These are phyloP conservation scores for Rubia tinctorum DNA, from an alignment of 305 asterid species.

Conservation along the genomic window DNA sequence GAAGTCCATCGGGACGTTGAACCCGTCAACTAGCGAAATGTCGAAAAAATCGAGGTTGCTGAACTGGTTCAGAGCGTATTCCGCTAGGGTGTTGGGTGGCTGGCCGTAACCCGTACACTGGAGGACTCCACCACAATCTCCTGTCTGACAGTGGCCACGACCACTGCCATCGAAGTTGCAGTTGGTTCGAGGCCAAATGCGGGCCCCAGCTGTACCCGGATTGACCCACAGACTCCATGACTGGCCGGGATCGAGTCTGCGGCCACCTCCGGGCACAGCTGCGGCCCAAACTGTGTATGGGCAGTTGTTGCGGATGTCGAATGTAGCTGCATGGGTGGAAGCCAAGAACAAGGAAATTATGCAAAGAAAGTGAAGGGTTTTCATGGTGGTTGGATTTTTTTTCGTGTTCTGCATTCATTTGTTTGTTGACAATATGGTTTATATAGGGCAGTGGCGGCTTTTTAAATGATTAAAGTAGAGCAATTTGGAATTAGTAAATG, in stretches of 20 bases:
- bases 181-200: slow-evolving; percentile 43
- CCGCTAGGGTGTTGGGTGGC: slow-evolving; percentile 47
- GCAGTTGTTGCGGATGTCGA: slow-evolving; percentile 38
- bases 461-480: neutral
- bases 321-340: slow-evolving; percentile 26
- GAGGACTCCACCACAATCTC: slow-evolving; percentile 44
- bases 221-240: slow-evolving; percentile 30
- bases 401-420: neutral
- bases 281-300: slow-evolving; percentile 48
- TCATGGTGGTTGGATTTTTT: slow-evolving; percentile 13
- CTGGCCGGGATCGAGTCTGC: slow-evolving; percentile 28
- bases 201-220: slow-evolving; percentile 26
- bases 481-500: neutral
- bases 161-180: slow-evolving; percentile 41
- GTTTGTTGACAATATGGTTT: neutral
- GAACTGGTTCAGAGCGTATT: slow-evolving; percentile 37
- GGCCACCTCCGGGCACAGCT: slow-evolving; percentile 47
- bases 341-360: slow-evolving; percentile 8
- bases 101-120: slow-evolving; percentile 29
- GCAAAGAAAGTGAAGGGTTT: neutral
- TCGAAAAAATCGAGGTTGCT: slow-evolving; percentile 37
- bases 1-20: slow-evolving; percentile 47
- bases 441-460: neutral
- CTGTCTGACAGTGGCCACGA: slow-evolving; percentile 39
- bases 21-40: slow-evolving; percentile 44